Evolutionary conservation across 31 red algal genomes (phyloP).

Genomic region (Asparagopsis taxiformis): DNA sequence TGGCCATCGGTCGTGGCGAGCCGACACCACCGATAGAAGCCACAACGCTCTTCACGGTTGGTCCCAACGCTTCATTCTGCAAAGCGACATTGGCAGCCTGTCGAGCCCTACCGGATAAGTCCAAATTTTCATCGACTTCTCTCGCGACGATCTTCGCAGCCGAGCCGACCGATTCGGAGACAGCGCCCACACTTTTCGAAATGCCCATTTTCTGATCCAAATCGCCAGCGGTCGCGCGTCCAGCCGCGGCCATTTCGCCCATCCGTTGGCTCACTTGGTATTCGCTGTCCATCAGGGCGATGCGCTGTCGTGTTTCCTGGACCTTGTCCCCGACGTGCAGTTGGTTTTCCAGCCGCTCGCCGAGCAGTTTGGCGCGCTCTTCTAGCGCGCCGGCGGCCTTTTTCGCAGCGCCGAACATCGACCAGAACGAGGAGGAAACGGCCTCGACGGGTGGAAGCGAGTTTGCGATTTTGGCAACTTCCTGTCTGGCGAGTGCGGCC

Average conservation of each 20-base stretch:
- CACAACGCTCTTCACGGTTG: conserved; percentile 34
- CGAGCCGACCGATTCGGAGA: conserved; percentile 25
- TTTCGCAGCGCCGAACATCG: conserved; percentile 39
- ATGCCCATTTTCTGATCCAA: conserved; percentile 54
- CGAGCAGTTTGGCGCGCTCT: conserved; percentile 24
- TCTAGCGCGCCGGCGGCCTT: conserved; percentile 59
- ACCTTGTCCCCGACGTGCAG: conserved; percentile 50
- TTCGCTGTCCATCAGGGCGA: conserved; percentile 24
- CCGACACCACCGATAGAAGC: conserved; percentile 27
- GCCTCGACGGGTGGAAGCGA: conserved; percentile 7
- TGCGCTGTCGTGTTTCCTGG: conserved; percentile 7
- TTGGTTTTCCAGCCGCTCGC: conserved; percentile 46
- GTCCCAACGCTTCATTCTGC: conserved; percentile 29
- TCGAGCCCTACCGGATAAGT: conserved; percentile 43
- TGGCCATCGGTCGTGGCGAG: too few species aligned
- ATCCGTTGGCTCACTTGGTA: conserved; percentile 42
- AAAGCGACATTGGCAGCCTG: conserved; percentile 35
- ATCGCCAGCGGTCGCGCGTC: conserved; percentile 10
- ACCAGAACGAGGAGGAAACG: conserved; percentile 36
- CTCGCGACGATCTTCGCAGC: conserved; percentile 46
- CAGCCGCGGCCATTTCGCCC: conserved; percentile 24
- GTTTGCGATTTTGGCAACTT: neutral
- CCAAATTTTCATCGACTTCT: conserved; percentile 68
- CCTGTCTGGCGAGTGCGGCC: neutral
- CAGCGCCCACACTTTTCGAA: conserved; percentile 34